These are phyloP conservation scores for Williopsis jadinii DNA, from an alignment of 1,139 yeast species.

Conservation along the genomic window DNA sequence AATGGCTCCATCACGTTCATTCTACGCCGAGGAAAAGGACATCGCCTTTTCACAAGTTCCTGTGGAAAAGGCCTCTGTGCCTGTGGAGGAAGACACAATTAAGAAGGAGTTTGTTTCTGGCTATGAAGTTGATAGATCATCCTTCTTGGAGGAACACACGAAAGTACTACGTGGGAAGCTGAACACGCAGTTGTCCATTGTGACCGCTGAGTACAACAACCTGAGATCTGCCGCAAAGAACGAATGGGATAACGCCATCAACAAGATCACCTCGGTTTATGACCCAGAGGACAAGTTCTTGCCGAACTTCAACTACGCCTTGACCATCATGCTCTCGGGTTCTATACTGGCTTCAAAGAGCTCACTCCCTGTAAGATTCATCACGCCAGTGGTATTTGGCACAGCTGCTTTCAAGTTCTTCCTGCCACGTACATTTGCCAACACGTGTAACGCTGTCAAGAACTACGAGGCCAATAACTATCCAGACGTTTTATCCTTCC, in stretches of 20 bases:
- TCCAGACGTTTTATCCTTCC: slow-evolving; percentile 28
- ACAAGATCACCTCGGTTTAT: slow-evolving; percentile 15
- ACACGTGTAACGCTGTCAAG: slow-evolving; percentile 22
- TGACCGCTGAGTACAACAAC: slow-evolving; percentile 20
- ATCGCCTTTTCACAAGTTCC: no score
- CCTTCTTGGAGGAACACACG: slow-evolving; percentile 17
- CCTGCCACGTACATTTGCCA: slow-evolving; percentile 30
- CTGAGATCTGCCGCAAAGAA: slow-evolving; percentile 18
- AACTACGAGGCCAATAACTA: slow-evolving; percentile 25
- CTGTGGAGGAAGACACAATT: slow-evolving; percentile 1
- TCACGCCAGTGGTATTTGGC: slow-evolving; percentile 45
- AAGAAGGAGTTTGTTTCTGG: slow-evolving; percentile 17
- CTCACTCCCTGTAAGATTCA: slow-evolving; percentile 41
- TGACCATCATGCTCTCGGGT: slow-evolving; percentile 50
- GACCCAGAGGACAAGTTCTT: slow-evolving; percentile 27
- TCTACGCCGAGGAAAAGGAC: no score
- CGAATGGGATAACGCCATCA: slow-evolving; percentile 16
- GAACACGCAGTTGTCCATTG: slow-evolving; percentile 13
- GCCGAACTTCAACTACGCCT: slow-evolving; percentile 46
- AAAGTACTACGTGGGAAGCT: slow-evolving; percentile 11
- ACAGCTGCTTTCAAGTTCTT: slow-evolving; percentile 31
- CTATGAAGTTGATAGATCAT: slow-evolving; percentile 19
- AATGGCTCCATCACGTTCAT: no score
- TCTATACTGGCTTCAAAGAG: slow-evolving; percentile 45
- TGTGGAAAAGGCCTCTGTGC: no score